Evolutionary conservation across 768 basidiomycete species (phyloP).

Genomic region (Termitomyces sp.): DNA sequence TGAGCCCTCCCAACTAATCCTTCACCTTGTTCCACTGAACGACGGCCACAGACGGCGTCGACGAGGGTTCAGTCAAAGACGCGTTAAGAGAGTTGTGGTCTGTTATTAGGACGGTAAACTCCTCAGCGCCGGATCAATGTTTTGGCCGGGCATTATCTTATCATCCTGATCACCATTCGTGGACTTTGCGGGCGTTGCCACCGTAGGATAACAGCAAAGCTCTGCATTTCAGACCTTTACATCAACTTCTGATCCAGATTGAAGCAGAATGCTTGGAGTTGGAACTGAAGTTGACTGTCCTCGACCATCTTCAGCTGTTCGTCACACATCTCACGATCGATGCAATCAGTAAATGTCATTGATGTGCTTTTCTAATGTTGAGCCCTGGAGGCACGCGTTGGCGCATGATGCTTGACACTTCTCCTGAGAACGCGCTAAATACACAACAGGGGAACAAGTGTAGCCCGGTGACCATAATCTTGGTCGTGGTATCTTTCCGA

Average conservation of each 20-base stretch:
- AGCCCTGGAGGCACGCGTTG: constrained; percentile 9
- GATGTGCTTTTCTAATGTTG: constrained; percentile 3
- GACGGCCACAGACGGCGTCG: constrained; percentile 8
- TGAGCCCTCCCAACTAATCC: constrained; percentile 1
- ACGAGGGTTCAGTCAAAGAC: constrained; percentile 10
- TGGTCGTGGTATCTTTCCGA: background rate
- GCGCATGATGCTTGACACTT: constrained; percentile 5
- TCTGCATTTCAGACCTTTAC: background rate
- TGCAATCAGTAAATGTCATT: constrained; percentile 13
- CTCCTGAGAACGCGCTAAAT: constrained; percentile 6
- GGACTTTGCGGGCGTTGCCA: constrained; percentile 5
- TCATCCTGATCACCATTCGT: constrained; percentile 16
- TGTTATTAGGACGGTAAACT: constrained; percentile 12
- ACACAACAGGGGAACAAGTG: background rate
- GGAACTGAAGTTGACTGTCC: background rate
- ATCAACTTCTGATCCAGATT: background rate
- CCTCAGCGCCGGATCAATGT: constrained; percentile 14
- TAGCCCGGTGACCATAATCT: constrained; percentile 9
- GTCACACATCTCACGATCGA: constrained; percentile 11
- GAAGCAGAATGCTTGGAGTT: background rate
- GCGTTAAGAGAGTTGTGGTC: constrained; percentile 13
- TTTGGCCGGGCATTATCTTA: constrained; percentile 15
- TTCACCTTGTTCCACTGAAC: constrained; percentile 9
- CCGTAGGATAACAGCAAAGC: background rate
- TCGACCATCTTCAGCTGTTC: background rate